Percentiles rank a stretch among this genome's conserved stretches.
phyloP scores from a whole-genome alignment of 1,284 basidiomycete species.

The Irpex sp. region DNA sequence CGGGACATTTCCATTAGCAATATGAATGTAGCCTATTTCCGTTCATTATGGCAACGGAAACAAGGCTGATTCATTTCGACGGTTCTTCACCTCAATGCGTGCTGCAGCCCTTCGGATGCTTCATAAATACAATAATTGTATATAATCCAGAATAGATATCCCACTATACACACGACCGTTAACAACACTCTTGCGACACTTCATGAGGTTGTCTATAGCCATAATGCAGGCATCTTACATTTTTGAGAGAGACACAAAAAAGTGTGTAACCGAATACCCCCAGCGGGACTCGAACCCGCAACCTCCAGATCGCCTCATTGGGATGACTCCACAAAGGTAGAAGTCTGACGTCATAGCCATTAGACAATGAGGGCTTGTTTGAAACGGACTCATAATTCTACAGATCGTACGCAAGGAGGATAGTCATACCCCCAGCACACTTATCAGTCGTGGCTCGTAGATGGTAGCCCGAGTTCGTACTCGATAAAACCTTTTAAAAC shows the following conservation, averaged over 20 bases:
- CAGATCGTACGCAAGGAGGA: too few relatives aligned
- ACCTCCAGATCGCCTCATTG: conserved; percentile 64
- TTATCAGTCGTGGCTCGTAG: too few relatives aligned
- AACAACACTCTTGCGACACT: too few relatives aligned
- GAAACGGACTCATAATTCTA: not conserved
- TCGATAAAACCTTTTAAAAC: too few relatives aligned
- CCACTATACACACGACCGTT: too few relatives aligned
- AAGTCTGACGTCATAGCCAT: conserved; percentile 86
- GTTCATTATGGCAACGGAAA: not conserved
- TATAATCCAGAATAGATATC: too few relatives aligned
- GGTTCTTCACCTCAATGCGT: not conserved
- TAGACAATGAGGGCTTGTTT: conserved; percentile 73
- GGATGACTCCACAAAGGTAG: conserved; percentile 42
- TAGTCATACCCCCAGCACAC: too few relatives aligned
- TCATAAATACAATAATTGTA: too few relatives aligned
- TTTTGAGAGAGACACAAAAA: not conserved
- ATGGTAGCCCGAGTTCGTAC: too few relatives aligned
- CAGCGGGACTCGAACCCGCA: conserved; percentile 81
- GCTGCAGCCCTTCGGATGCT: not conserved
- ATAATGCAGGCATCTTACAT: too few relatives aligned
- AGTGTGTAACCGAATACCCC: conserved; percentile 46
- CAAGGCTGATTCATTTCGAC: not conserved
- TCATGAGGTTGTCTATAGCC: too few relatives aligned
- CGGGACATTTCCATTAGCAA: not conserved
- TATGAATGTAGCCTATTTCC: not conserved